A percentile compares a stretch with the other conserved stretches of the same genome.
Conservation (phyloP, 148 eudicot species). For the Arctostaphylos glauca region DNA sequence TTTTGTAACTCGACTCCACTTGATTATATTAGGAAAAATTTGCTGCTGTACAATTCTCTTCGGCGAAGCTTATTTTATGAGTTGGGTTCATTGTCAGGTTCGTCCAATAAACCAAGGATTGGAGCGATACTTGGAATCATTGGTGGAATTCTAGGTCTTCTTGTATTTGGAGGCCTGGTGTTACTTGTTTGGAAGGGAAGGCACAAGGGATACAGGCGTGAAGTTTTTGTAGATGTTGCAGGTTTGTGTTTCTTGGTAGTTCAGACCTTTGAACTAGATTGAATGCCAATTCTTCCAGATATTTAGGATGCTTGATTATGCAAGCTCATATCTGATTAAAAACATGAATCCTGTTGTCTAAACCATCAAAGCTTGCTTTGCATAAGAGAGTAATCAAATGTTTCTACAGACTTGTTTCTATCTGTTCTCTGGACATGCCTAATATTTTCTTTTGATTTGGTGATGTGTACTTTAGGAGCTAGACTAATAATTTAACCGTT, state of each 20-base stretch:
- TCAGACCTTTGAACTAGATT: neutral
- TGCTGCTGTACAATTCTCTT: neutral
- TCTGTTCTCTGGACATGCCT: neutral
- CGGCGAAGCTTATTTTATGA: constrained; percentile 12
- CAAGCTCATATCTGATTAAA: neutral
- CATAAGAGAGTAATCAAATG: neutral
- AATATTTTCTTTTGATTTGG: neutral
- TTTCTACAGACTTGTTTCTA: neutral
- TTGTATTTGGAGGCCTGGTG: constrained; percentile 56
- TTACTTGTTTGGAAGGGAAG: constrained; percentile 53
- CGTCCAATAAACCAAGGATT: constrained; percentile 56
- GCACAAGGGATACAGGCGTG: constrained; percentile 58
- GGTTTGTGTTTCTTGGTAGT: constrained; percentile 44
- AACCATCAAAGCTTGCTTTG: neutral
- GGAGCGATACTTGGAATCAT: constrained; percentile 59
- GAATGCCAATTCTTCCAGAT: constrained; percentile 5
- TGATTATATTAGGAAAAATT: neutral
- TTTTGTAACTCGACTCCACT: neutral
- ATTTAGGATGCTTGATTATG: neutral
- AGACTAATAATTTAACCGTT: neutral
- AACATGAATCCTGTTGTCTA: neutral
- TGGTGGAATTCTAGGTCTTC: constrained; percentile 51
- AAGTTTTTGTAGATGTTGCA: constrained; percentile 89
- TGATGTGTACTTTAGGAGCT: neutral
- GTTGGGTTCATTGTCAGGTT: constrained; percentile 40